Percentiles rank a stretch among this genome's conserved stretches.
Conservation (phyloP, 768 basidiomycete genomes). For the Asterophora parasitica region DNA sequence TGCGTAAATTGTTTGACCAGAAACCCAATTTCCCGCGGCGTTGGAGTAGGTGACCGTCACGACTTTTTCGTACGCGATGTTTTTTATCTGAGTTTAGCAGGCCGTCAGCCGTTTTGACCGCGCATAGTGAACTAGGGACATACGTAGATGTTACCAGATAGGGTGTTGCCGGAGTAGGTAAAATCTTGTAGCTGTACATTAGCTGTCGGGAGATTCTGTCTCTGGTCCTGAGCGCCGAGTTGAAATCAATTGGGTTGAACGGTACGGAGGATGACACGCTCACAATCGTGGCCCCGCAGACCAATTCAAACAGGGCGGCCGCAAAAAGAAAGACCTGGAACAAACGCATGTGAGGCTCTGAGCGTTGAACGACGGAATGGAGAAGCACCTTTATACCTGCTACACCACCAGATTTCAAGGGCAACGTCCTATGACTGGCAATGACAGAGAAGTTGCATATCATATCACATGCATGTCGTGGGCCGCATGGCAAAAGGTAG, state of each 20-base stretch:
- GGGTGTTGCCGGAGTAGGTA: background rate
- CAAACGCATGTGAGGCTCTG: background rate
- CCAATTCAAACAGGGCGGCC: background rate
- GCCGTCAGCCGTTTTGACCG: background rate
- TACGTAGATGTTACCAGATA: constrained; percentile 7
- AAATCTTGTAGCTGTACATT: constrained; percentile 5
- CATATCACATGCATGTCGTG: too few relatives aligned
- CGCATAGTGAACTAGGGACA: too few relatives aligned
- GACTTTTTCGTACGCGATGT: constrained; percentile 4
- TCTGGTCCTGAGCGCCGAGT: background rate
- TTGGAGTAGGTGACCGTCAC: constrained; percentile 3
- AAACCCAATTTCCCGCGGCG: background rate
- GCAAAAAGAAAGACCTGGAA: background rate
- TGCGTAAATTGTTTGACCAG: constrained; percentile 1
- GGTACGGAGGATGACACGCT: background rate
- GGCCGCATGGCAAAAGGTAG: too few relatives aligned
- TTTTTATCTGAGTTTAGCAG: background rate
- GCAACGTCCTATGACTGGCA: too few relatives aligned
- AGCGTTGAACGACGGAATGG: too few relatives aligned
- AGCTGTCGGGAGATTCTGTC: constrained; percentile 1
- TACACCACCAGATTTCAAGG: too few relatives aligned
- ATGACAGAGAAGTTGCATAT: too few relatives aligned
- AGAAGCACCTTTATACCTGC: too few relatives aligned
- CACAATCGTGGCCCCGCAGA: background rate
- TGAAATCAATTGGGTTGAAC: background rate